These are phyloP conservation scores for Solanum bukasovii DNA, from an alignment of 257 asterid genomes.

Conservation along the genomic window DNA sequence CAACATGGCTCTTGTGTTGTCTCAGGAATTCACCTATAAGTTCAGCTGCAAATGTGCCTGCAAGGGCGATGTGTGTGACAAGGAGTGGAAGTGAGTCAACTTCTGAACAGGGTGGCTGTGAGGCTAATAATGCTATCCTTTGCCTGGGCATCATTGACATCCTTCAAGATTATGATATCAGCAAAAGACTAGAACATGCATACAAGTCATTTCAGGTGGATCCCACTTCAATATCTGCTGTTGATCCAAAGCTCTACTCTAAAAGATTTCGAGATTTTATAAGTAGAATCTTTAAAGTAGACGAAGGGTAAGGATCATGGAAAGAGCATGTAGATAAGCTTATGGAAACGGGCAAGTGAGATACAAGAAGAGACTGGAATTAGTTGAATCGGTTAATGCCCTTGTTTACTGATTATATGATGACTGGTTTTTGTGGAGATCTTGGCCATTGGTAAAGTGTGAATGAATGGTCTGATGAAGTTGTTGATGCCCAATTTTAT, in stretches of 20 bases:
- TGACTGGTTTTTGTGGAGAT: background rate
- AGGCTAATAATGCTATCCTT: conserved; percentile 52
- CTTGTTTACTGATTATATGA: background rate
- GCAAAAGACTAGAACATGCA: conserved; percentile 75
- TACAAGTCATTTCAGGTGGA: conserved; percentile 72
- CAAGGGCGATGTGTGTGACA: conserved; percentile 46
- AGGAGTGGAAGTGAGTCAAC: conserved; percentile 41
- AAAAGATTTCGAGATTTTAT: conserved; percentile 66
- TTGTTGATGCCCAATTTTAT: background rate
- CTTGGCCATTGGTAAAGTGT: background rate
- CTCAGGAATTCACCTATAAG: conserved; percentile 45
- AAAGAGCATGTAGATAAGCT: background rate
- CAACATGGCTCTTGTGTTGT: background rate
- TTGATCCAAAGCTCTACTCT: conserved; percentile 67
- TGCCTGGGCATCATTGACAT: conserved; percentile 80
- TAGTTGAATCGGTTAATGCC: background rate
- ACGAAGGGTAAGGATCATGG: conserved; percentile 6
- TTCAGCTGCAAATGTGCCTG: conserved; percentile 72
- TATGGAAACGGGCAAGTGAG: background rate
- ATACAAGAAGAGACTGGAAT: background rate
- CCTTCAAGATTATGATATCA: conserved; percentile 66
- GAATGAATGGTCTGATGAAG: background rate
- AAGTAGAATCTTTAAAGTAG: conserved; percentile 52
- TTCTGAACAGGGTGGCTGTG: conserved; percentile 26
- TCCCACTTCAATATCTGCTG: conserved; percentile 61